Evolutionary conservation across 768 basidiomycete genomes (phyloP).

Genomic region (Krasilnikovozyma curviuscula): DNA sequence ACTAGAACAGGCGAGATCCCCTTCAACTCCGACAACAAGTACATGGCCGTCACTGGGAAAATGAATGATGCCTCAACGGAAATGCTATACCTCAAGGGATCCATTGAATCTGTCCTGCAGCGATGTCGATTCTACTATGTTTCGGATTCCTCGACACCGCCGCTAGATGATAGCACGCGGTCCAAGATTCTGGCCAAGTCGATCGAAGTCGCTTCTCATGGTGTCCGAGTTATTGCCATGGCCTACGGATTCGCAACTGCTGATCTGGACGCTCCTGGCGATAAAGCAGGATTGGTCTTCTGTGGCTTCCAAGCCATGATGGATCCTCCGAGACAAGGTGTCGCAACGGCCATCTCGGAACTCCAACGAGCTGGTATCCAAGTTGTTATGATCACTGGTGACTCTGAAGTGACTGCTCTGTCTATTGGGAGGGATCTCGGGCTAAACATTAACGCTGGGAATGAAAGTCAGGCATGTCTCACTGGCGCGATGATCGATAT

Average conservation of each 20-base stretch:
- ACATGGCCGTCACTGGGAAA: constrained; percentile 71
- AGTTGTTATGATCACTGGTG: constrained; percentile 97
- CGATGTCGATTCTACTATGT: constrained; percentile 80
- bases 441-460: constrained; percentile 39
- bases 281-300: constrained; percentile 47
- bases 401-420: constrained; percentile 74
- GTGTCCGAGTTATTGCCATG: constrained; percentile 76
- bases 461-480: constrained; percentile 35
- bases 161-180: constrained; percentile 48
- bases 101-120: constrained; percentile 68
- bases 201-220: constrained; percentile 47
- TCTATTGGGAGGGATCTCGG: constrained; percentile 75
- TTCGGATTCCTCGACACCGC: constrained; percentile 68
- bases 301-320: constrained; percentile 88
- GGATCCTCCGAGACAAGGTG: constrained; percentile 82
- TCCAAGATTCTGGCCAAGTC: constrained; percentile 53
- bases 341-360: constrained; percentile 67
- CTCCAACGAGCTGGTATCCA: constrained; percentile 75
- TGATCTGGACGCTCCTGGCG: constrained; percentile 28
- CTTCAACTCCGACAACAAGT: constrained; percentile 86
- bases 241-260: constrained; percentile 60
- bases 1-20: constrained; percentile 44
- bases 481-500: constrained; percentile 70
- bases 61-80: constrained; percentile 44
- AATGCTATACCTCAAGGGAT: constrained; percentile 78